phyloP scores from a whole-genome alignment of 228 moss, liverwort and hornwort species.

The Sphagnum magellanicum region DNA sequence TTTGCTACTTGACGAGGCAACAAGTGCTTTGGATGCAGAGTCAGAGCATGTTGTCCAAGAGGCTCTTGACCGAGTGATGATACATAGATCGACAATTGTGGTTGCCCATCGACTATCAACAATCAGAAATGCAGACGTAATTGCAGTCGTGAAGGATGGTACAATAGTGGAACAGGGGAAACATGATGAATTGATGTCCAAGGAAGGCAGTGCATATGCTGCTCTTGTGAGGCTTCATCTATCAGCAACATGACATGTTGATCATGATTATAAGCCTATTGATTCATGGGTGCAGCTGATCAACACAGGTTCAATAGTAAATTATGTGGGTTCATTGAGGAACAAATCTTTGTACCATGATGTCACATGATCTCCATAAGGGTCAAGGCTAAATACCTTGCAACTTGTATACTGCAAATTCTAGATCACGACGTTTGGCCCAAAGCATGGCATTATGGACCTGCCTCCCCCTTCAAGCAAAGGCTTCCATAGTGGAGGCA shows the following conservation, averaged over 20 bases:
- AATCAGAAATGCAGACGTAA: constrained; percentile 75
- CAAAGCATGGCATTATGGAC: no score
- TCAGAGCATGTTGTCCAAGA: constrained; percentile 85
- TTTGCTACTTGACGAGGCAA: constrained; percentile 75
- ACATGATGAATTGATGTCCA: constrained; percentile 65
- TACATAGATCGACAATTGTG: constrained; percentile 69
- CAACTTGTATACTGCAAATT: no score
- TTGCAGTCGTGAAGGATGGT: constrained; percentile 75
- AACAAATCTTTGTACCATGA: neutral
- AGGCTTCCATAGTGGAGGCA: no score
- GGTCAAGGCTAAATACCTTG: no score
- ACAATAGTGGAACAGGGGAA: constrained; percentile 68
- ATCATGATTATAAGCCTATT: neutral
- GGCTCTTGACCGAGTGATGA: constrained; percentile 84
- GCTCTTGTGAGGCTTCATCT: constrained; percentile 76
- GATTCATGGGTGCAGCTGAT: neutral
- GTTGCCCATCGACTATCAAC: constrained; percentile 83
- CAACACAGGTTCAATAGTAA: neutral
- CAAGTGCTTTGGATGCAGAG: constrained; percentile 86
- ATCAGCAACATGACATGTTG: constrained; percentile 21
- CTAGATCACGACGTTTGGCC: no score
- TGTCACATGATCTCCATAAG: no score
- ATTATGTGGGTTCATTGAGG: neutral
- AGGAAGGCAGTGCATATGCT: constrained; percentile 56
- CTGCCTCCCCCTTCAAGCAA: no score